Base-by-base conservation (phyloP, 306 rosid genomes). In the Myrica gale region DNA sequence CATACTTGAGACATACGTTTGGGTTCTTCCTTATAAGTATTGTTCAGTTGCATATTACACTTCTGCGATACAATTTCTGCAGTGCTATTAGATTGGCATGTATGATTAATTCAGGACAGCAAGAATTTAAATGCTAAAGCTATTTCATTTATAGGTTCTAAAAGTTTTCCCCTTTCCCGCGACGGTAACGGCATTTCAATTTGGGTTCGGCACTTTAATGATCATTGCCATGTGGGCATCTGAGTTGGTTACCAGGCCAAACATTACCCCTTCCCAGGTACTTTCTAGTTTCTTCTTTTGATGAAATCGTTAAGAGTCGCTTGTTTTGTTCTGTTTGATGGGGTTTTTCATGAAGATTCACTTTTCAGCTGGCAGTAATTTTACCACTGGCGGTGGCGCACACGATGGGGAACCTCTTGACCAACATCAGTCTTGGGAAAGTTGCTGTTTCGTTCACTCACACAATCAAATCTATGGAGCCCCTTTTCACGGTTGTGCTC, bases 371-470 rank as follows among this genome's bases (percentile, higher is more conserved):
- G 66, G 80, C 56, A 71, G 77, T 88, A 52, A 79, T 90, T 13
- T 42, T 92, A 72, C 97, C 93, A 17, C 54, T 90, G 80, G 97
- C 83, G 60, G 61, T 88, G 80, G 88, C 85, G 68, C 93, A 92
- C 78, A 88, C 97, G 12, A 32, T 90, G 75, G 97, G 97, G 47
- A 92, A 87, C 86, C 37, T 90, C 58, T 68, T 90, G 85, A 92
- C 96, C 48, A 92, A 90, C 85, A 70, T 92, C 39, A 92, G 97
- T 67, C 68, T 92, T 57, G 90, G 93, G 55, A 87, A 76, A 78
- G 96, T 90, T 76, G 74, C 96, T 26, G 93, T 92, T n/a, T 92
- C 93, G 8, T 92, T 92, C 87, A 90, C 96, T 74, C 97, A 90
- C 84, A 92, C 97, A 54, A 84, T 92, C 80, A 92, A 92, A 87